Evolutionary conservation across 176 grass and related monocot species (phyloP), one percentile per base, ranked within the genome.

Genomic region (Phyllostachys edulis): DNA sequence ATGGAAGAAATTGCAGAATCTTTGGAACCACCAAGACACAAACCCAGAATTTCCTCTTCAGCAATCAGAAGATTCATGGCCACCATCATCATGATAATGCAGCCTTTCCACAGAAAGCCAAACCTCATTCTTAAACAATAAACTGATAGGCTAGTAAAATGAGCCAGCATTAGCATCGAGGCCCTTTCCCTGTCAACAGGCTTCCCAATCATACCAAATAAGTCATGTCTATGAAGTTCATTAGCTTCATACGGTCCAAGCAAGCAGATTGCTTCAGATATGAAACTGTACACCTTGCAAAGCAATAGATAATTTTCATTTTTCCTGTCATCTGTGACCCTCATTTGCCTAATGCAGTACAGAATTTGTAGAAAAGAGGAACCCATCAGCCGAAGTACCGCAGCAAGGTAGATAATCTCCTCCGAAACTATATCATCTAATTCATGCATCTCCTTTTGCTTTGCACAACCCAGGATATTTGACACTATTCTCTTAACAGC

Each of bases 81-180:
- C n/a, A 63, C 80, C 57, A 90, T 92, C 67, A 94, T 90, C 87
- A 94, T 88, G 46, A 90, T 52, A 90, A 90, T 88, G 65, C 92
- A 92, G 15, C 85, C 64, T 41, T 80, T 92, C 87, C 73, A 92
- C 17, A 94, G 23, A 77, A 92, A 85, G 29, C 64, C 82, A 90
- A 92, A 49, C 34, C 73, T 86, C 51, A 63, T 77, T n/a, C 78
- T 76, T n/a, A 88, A 76, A 92, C 87, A 90, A 51, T 12, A 86
- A 42, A 67, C 4, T 38, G 57, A 73, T 13, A 94, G 46, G 42
- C 49, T 94, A 68, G 85, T 85, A 88, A 92, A 90, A 90, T 92
- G 92, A 62, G 65, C 42, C 47, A 94, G 44, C 87, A 94, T 84
- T 73, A 73, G 11, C 29, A 76, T 16, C 27, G 78, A 49, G 0